Conservation (phyloP, 208 protist species). For the Trypanosoma avium region DNA sequence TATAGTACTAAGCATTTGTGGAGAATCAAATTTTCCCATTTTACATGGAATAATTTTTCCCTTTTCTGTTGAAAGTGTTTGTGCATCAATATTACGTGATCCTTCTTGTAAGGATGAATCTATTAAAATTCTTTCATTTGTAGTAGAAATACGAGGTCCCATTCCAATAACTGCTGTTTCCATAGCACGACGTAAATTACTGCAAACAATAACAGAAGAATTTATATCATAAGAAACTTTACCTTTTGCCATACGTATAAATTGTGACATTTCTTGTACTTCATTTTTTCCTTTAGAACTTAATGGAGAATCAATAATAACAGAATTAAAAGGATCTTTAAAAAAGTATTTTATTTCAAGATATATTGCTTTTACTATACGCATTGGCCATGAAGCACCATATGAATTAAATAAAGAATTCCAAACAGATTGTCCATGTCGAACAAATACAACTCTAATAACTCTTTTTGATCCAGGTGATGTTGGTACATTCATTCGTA, state of each 20-base stretch:
- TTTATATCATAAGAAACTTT: constrained; percentile 60
- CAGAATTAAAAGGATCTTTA: constrained; percentile 73
- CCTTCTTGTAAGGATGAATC: constrained; percentile 90
- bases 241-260: constrained; percentile 59
- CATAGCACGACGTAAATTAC: constrained; percentile 89
- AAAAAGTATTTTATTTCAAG: constrained; percentile 65
- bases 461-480: constrained; percentile 43
- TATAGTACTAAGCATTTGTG: constrained; percentile 33
- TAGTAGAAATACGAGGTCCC: constrained; percentile 52
- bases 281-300: constrained; percentile 72
- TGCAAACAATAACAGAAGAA: constrained; percentile 74
- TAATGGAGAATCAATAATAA: constrained; percentile 91
- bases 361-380: constrained; percentile 50
- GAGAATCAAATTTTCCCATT: constrained; percentile 43
- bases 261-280: constrained; percentile 63
- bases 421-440: constrained; percentile 93
- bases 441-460: constrained; percentile 89
- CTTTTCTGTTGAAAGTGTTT: constrained; percentile 74
- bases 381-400: constrained; percentile 52
- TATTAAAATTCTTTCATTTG: constrained; percentile 75
- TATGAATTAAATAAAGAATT: constrained; percentile 90
- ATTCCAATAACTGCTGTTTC: constrained; percentile 78
- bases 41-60: constrained; percentile 71
- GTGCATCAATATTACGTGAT: constrained; percentile 90
- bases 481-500: constrained; percentile 38